phyloP scores from a whole-genome alignment of 208 protist genomes.

The Trypanosoma mega region DNA sequence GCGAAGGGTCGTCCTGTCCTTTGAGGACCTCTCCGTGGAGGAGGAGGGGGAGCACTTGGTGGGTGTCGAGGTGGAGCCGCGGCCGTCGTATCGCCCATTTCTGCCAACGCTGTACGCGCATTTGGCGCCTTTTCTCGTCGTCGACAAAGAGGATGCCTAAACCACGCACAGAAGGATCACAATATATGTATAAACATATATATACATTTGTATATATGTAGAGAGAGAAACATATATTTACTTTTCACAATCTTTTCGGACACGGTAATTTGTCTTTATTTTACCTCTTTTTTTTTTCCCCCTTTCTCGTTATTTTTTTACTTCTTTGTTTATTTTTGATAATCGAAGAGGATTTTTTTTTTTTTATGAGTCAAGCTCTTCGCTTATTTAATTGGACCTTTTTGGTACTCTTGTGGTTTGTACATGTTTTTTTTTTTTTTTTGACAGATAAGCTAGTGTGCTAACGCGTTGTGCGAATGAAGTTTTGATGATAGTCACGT shows the following conservation, averaged over 20 bases:
- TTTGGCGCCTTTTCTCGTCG: constrained; percentile 72
- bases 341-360: too few species aligned
- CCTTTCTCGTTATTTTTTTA: constrained; percentile 4
- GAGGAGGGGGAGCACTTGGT: constrained; percentile 65
- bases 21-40: constrained; percentile 39
- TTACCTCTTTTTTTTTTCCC: constrained; percentile 5
- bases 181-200: too few species aligned
- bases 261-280: neutral
- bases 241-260: too few species aligned
- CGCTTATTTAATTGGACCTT: neutral
- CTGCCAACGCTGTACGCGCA: constrained; percentile 49
- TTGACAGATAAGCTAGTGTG: too few species aligned
- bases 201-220: too few species aligned
- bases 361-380: neutral
- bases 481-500: too few species aligned
- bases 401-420: neutral
- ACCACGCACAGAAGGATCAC: too few species aligned
- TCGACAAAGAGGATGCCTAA: constrained; percentile 23
- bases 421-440: constrained; percentile 1
- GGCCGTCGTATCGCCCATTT: constrained; percentile 50
- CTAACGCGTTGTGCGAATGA: too few species aligned
- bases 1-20: constrained; percentile 21
- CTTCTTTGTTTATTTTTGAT: neutral
- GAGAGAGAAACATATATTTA: too few species aligned
- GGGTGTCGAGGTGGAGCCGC: constrained; percentile 48